These are phyloP conservation scores for Fusarium camptoceras DNA, from an alignment of 2,329 filamentous ascomycete genomes.

Conservation along the genomic window DNA sequence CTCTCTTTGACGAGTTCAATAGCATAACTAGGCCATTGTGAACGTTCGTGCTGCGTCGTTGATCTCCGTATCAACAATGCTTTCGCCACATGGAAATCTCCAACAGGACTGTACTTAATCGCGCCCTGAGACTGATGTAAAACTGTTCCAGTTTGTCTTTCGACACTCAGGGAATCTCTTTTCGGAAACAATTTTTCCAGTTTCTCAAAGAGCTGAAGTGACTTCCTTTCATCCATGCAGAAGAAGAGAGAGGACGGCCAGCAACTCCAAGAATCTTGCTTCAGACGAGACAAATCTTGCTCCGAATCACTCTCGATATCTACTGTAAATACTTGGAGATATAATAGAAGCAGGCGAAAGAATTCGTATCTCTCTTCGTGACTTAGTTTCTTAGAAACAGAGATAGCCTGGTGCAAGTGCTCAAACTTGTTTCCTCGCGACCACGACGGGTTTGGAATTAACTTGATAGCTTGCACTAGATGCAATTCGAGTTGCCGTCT, in stretches of 20 bases:
- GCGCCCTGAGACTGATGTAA: constrained; percentile 15
- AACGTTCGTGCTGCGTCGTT: constrained; percentile 6
- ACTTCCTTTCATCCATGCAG: constrained; percentile 17
- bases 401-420: not conserved
- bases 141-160: not conserved
- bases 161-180: constrained; percentile 28
- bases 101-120: constrained; percentile 4
- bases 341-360: constrained; percentile 38
- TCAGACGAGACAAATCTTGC: constrained; percentile 6
- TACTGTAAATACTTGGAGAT: constrained; percentile 30
- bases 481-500: constrained; percentile 1
- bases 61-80: constrained; percentile 27
- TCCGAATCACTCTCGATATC: constrained; percentile 42
- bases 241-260: constrained; percentile 38
- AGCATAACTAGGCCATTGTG: constrained; percentile 30
- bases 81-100: constrained; percentile 30
- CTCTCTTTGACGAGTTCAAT: constrained; percentile 35
- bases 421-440: not conserved
- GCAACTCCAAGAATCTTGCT: not conserved
- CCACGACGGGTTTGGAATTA: not conserved
- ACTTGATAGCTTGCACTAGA: constrained; percentile 19
- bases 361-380: constrained; percentile 34
- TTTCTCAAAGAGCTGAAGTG: constrained; percentile 30
- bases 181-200: constrained; percentile 22
- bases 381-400: not conserved